Conservation (phyloP, 176 grass and related monocot genomes). For the Thinopyrum elongatum region DNA sequence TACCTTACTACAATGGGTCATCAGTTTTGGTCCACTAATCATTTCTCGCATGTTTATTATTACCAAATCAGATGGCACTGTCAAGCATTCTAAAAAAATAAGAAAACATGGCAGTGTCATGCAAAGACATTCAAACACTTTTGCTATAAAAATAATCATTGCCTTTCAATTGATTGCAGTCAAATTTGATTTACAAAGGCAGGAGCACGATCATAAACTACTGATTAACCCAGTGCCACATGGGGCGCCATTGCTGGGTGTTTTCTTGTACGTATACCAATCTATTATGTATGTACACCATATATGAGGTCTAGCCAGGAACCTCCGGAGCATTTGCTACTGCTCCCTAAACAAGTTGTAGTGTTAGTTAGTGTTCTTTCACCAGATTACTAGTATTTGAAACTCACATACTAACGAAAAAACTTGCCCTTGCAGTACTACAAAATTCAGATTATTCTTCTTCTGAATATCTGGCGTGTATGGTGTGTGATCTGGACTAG, state of each 20-base stretch:
- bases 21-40: slow-evolving; percentile 26
- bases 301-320: not conserved
- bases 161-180: slow-evolving; percentile 16
- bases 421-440: too few species aligned
- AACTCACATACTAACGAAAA: too few species aligned
- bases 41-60: not conserved
- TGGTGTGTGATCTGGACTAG: too few species aligned
- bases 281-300: not conserved
- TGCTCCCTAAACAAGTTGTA: too few species aligned
- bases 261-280: not conserved
- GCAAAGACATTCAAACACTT: not conserved
- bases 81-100: too few species aligned
- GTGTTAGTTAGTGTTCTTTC: too few species aligned
- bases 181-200: not conserved
- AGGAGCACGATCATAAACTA: not conserved
- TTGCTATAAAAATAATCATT: not conserved
- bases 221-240: not conserved
- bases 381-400: too few species aligned
- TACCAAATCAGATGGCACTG: not conserved
- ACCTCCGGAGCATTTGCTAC: not conserved
- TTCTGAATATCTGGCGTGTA: too few species aligned
- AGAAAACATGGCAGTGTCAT: too few species aligned
- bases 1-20: not conserved
- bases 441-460: too few species aligned
- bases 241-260: not conserved